Evolutionary conservation across 371 early-diverging fungal species (phyloP), one percentile per base, ranked within the genome.

Genomic region (Polyrhizophydium stewartii): DNA sequence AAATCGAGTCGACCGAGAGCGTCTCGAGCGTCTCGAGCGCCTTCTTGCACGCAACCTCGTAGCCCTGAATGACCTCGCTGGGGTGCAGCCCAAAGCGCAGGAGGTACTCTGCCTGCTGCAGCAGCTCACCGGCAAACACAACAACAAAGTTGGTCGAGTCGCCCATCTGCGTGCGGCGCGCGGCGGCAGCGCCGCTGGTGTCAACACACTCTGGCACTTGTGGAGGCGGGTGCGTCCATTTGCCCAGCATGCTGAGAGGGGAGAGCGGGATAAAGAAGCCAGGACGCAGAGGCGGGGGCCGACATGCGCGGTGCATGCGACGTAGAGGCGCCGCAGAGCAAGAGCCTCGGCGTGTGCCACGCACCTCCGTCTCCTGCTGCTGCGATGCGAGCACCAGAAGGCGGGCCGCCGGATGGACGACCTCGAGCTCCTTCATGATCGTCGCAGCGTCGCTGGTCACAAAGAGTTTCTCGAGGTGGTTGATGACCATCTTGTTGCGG

Each of bases 381-480:
- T 98, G 98, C 63, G 92, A 91, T 37, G 98, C 94, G 88, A 91
- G 88, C 19, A 97, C 97, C 38, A 99, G 71, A 35, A 99, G 76
- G 78, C 93, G 93, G 37, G 97, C 99, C 25, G 99, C 98, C 32
- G 99, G 99, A 80, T 99, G 99, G 27, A 92, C 90, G 50, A 99
- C 96, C 64, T 98, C 97, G 59, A 99, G 83, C 67, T 96, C 97
- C 66, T 92, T 90, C 70, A 99, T 91, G 69, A 99, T 99, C 56
- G 99, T 99, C 25, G 99, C 99, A 47, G 99, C 99, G 81, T 99
- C 99, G 78, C 91, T 96, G 22, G 99, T 99, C 53, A 99, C 97
- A 72, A 99, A 92, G 55, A 98, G 85, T 77, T 96, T 95, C 66
- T 95, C 96, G 67, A 96, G 80, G 75, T 95, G 94, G 72, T 97